Base-by-base conservation (phyloP, 2,329 filamentous ascomycete species). In the Xylariaceae sp. region DNA sequence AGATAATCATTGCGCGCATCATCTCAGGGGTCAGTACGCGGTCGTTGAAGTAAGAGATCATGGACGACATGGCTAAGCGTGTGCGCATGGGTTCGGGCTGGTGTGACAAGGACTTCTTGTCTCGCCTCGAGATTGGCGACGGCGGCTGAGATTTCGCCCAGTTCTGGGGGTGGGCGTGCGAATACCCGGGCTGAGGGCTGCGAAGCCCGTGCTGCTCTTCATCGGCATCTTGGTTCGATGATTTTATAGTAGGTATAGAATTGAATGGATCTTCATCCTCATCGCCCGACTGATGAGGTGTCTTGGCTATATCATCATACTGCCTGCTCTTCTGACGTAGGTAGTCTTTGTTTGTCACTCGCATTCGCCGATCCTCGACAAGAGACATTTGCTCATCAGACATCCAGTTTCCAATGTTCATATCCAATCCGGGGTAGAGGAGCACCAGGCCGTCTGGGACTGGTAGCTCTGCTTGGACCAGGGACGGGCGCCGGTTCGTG, bases 391-490 rank as follows among this genome's bases (percentile, higher is more conserved):
- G 93, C 72, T 98, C 93, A 66, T 98, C 93, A 0, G 91, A 93
- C 93, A 99, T 98, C 95, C 95, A 99, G 73, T 93, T 97, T 40
- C 91, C 91, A 63, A 98, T 98, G 68, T 96, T 97, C 89, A 98
- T 92, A 68, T 98, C 95, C 56, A 99, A 77, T 0, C 89, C 88
- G 0, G 95, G 95, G 67, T 99, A 99, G 56, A 96, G 87, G 47
- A 96, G 80, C 0, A 98, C 81, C 7, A 98, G 74, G 0, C 92
- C 93, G 50, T 90, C 89, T 0, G 95, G 95, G 0, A 83, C 71
- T 0, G 92, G 89, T 5, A 96, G 79, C 2, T 85, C 78, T 19
- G 76, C 76, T 60, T 86, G 81, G 14, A 79, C 80, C 54, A 80
- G 76, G 72, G 81, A 84, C 47, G 81, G 76, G 20, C 82, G 79